A percentile compares a stretch with the other conserved stretches of the same genome.
These are phyloP conservation scores for Kodamaea anthophila DNA, from an alignment of 1,139 yeast genomes.

Conservation along the genomic window DNA sequence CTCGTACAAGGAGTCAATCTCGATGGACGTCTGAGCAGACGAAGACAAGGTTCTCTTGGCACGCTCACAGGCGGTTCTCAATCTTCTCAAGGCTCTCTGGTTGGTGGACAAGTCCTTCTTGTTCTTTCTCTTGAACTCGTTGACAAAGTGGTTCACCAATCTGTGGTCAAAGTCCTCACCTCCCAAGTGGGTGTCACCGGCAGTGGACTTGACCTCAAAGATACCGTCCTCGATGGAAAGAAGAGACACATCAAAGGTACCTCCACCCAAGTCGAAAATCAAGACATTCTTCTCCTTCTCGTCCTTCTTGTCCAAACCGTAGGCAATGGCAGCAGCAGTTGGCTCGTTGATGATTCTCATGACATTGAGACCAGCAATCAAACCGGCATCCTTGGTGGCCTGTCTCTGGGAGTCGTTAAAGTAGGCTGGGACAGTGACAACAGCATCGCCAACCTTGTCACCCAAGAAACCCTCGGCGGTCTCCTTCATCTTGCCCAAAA, in stretches of 20 bases:
- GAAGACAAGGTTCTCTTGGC: slow-evolving; percentile 39
- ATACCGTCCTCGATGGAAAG: slow-evolving; percentile 93
- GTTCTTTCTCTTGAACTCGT: slow-evolving; percentile 36
- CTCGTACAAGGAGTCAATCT: slow-evolving; percentile 33
- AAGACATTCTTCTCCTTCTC: slow-evolving; percentile 74
- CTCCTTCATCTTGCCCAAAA: slow-evolving; percentile 58
- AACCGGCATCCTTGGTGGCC: slow-evolving; percentile 59
- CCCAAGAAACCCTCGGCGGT: slow-evolving; percentile 65
- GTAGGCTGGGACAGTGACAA: slow-evolving; percentile 65
- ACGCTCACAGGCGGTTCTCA: slow-evolving; percentile 38
- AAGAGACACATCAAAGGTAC: slow-evolving; percentile 95
- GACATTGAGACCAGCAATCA: slow-evolving; percentile 55
- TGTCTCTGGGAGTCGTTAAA: slow-evolving; percentile 61
- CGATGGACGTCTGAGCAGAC: slow-evolving; percentile 33
- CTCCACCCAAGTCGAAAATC: slow-evolving; percentile 96
- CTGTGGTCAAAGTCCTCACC: slow-evolving; percentile 67
- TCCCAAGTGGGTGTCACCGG: slow-evolving; percentile 98
- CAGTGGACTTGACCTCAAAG: slow-evolving; percentile 94
- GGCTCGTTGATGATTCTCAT: slow-evolving; percentile 59
- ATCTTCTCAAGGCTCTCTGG: slow-evolving; percentile 37
- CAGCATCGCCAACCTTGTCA: slow-evolving; percentile 60
- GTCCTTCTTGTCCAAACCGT: slow-evolving; percentile 63
- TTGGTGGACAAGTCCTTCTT: slow-evolving; percentile 32
- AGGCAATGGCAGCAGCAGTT: slow-evolving; percentile 60
- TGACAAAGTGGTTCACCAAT: slow-evolving; percentile 35